Percentiles rank a stretch among this genome's conserved stretches.
These are phyloP conservation scores for Chlorella sp. DNA, from an alignment of 139 green algal species.

Conservation along the genomic window DNA sequence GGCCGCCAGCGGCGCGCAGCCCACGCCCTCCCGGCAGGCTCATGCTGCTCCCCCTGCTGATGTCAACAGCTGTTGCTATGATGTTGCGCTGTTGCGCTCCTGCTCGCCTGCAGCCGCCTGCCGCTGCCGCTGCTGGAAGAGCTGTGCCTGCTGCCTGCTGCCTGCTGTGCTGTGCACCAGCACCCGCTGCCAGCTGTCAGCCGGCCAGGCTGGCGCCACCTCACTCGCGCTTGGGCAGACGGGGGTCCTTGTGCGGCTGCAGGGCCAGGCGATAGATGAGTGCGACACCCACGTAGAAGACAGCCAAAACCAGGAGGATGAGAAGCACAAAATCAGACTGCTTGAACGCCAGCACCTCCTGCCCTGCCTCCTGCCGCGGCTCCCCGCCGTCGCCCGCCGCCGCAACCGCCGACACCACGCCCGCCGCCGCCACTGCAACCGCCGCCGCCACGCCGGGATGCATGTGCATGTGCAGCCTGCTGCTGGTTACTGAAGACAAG, in stretches of 20 bases:
- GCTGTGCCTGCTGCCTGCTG: background rate
- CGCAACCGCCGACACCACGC: background rate
- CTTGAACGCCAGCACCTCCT: constrained; percentile 28
- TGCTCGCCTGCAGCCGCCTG: background rate
- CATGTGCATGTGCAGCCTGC: background rate
- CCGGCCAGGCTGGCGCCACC: background rate
- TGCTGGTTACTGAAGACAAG: background rate
- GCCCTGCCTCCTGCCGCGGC: background rate
- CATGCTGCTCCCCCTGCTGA: background rate
- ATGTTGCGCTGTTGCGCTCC: background rate
- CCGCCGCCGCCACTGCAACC: background rate
- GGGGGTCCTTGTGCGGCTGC: background rate
- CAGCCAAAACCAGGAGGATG: constrained; percentile 26
- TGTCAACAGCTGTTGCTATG: background rate
- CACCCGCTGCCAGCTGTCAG: background rate
- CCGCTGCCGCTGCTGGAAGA: background rate
- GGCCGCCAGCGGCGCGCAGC: constrained; percentile 8
- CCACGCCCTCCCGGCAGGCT: background rate
- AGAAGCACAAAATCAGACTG: constrained; percentile 31
- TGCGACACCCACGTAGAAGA: background rate
- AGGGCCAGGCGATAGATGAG: constrained; percentile 12
- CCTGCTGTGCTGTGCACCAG: background rate
- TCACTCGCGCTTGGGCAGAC: constrained; percentile 5
- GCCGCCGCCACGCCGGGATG: background rate
- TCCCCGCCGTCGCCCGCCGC: background rate